A percentile compares a stretch with the other conserved stretches of the same genome.
Evolutionary conservation across 352 stramenopile species (phyloP).

Genomic region (Pythium monospermum): DNA sequence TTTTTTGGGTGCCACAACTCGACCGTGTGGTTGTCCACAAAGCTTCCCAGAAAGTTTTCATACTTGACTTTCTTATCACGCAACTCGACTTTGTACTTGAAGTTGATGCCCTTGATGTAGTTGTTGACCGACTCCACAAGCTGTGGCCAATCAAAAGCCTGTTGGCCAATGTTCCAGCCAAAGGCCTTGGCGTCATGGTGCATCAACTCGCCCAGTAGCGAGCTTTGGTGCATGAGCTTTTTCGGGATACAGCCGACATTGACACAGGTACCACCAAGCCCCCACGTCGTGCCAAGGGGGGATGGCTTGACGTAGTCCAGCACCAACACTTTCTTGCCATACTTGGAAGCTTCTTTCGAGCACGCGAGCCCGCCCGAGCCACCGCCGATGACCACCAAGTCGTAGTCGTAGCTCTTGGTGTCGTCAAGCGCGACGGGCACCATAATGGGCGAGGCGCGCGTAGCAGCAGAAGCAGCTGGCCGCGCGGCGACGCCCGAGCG

Average conservation of each 20-base stretch:
- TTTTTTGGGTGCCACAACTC: slow-evolving; percentile 87
- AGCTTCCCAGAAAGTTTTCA: slow-evolving; percentile 91
- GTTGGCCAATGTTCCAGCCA: slow-evolving; percentile 67
- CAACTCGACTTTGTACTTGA: slow-evolving; percentile 97
- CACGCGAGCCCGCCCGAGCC: slow-evolving; percentile 89
- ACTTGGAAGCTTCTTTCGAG: slow-evolving; percentile 92
- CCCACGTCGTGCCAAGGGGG: slow-evolving; percentile 85
- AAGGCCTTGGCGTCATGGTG: slow-evolving; percentile 84
- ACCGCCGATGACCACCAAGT: slow-evolving; percentile 79
- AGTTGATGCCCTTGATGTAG: slow-evolving; percentile 98
- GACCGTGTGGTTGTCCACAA: slow-evolving; percentile 92
- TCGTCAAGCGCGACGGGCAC: slow-evolving; percentile 18
- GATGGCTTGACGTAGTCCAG: slow-evolving; percentile 95
- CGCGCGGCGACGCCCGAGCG: slow-evolving; percentile 34
- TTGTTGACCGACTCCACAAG: slow-evolving; percentile 93
- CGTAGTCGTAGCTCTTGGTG: slow-evolving; percentile 63
- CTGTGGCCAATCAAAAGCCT: slow-evolving; percentile 87
- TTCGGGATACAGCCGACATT: slow-evolving; percentile 99
- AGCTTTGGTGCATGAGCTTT: slow-evolving; percentile 98
- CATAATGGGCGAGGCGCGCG: slow-evolving; percentile 12
- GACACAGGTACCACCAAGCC: slow-evolving; percentile 96
- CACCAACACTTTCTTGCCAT: slow-evolving; percentile 93
- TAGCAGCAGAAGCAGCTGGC: background rate
- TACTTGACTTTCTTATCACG: slow-evolving; percentile 94
- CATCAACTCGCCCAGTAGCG: slow-evolving; percentile 87